These are phyloP conservation scores for Farysia itapuensis DNA, from an alignment of 1,284 basidiomycete species.

Conservation along the genomic window DNA sequence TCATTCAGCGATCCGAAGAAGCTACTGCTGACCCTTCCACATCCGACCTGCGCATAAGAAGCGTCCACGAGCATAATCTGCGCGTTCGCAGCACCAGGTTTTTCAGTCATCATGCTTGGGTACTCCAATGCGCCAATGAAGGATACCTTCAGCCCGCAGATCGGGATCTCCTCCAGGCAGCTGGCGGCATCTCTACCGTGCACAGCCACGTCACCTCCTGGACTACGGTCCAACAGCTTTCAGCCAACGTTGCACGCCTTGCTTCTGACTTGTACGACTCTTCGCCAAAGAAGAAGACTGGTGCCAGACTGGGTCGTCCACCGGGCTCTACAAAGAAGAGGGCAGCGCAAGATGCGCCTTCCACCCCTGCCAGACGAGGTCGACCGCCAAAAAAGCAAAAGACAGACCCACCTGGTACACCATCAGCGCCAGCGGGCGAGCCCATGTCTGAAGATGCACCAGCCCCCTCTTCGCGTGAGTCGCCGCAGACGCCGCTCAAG, in stretches of 20 bases:
- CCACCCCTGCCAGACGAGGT: constrained; percentile 2
- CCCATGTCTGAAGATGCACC: too few relatives aligned
- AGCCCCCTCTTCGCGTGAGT: too few relatives aligned
- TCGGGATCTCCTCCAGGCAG: constrained; percentile 7
- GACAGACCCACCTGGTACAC: too few relatives aligned
- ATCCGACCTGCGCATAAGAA: constrained; percentile 16
- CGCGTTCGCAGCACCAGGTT: constrained; percentile 22
- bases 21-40: constrained; percentile 19
- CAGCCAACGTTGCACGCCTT: background rate
- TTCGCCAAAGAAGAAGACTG: background rate
- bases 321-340: background rate
- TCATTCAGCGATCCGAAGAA: constrained; percentile 15
- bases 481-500: too few relatives aligned
- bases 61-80: constrained; percentile 27
- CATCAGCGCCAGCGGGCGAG: too few relatives aligned
- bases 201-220: constrained; percentile 10
- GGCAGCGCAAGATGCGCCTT: background rate
- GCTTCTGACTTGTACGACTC: constrained; percentile 11
- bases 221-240: constrained; percentile 5
- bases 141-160: constrained; percentile 20
- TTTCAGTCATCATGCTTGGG: constrained; percentile 35
- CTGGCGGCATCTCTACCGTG: constrained; percentile 16
- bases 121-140: constrained; percentile 29
- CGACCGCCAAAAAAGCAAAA: constrained; percentile 10
- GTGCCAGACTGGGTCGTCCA: constrained; percentile 5